Evolutionary conservation across 345 rosid species (phyloP).

Genomic region (Citrus trifoliata): DNA sequence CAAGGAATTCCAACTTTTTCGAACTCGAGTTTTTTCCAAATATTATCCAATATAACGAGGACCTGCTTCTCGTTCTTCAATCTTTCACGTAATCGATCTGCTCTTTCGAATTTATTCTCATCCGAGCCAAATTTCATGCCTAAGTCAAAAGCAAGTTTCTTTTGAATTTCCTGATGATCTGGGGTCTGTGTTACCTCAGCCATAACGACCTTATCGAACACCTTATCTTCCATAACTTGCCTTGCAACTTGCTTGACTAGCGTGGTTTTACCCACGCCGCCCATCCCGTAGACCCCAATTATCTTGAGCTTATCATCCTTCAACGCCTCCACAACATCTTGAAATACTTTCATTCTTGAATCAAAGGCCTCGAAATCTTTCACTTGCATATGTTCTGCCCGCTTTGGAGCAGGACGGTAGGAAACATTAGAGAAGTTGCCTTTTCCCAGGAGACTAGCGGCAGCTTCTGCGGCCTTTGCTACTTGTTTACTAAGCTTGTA

Average conservation of each 20-base stretch:
- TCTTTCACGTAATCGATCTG: accelerated
- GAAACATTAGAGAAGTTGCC: no score
- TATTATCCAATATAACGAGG: no score
- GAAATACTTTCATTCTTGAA: neutral
- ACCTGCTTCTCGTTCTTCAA: no score
- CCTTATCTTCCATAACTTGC: neutral
- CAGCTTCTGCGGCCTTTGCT: neutral
- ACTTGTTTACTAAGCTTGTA: neutral
- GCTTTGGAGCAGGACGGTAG: no score
- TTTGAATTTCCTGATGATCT: constrained; percentile 6
- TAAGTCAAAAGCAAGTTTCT: neutral
- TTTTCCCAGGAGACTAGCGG: neutral
- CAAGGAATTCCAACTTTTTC: neutral
- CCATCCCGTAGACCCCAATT: constrained; percentile 15
- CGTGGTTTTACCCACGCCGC: constrained; percentile 22
- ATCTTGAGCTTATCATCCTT: neutral
- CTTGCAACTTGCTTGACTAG: constrained; percentile 1
- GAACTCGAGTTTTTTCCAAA: neutral
- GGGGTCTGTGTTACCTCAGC: neutral
- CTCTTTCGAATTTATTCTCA: neutral
- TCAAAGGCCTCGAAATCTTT: neutral
- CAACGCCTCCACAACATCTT: neutral
- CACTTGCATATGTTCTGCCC: no score
- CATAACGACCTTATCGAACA: neutral
- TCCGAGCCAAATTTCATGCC: neutral